A percentile compares a stretch with the other conserved stretches of the same genome.
phyloP scores from a whole-genome alignment of 2,329 filamentous ascomycete species.

The Phyllachora maydis region DNA sequence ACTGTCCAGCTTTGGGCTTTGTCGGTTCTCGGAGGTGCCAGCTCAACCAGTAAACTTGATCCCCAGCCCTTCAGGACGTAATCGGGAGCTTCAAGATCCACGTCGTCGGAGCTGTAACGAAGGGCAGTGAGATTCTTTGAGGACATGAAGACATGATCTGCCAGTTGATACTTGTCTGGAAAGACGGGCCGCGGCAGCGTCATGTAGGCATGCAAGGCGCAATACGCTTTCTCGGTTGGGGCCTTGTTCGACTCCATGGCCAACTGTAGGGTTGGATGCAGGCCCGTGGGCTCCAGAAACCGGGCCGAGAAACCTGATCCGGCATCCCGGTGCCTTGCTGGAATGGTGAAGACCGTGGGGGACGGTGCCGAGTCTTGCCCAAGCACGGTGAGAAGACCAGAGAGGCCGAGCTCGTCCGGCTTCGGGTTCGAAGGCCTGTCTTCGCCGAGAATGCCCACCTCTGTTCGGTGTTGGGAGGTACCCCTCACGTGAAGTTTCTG shows the following conservation, averaged over 20 bases:
- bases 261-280: slow-evolving; percentile 66
- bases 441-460: slow-evolving; percentile 59
- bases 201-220: slow-evolving; percentile 58
- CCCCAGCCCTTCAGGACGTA: slow-evolving; percentile 67
- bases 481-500: too few relatives aligned
- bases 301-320: slow-evolving; percentile 30
- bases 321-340: slow-evolving; percentile 51
- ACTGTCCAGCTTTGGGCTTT: slow-evolving; percentile 35
- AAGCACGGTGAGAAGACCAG: slow-evolving; percentile 59
- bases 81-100: slow-evolving; percentile 78
- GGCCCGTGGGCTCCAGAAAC: slow-evolving; percentile 53
- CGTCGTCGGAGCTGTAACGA: slow-evolving; percentile 49
- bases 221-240: slow-evolving; percentile 33
- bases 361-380: slow-evolving; percentile 54
- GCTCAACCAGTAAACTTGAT: slow-evolving; percentile 53
- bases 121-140: slow-evolving; percentile 60
- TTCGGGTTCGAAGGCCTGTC: slow-evolving; percentile 39
- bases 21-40: slow-evolving; percentile 44
- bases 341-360: slow-evolving; percentile 65
- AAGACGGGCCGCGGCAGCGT: slow-evolving; percentile 70
- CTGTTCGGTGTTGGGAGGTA: slow-evolving; percentile 43
- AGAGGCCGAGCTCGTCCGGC: slow-evolving; percentile 55
- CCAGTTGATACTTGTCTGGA: slow-evolving; percentile 71
- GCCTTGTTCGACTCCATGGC: slow-evolving; percentile 31
- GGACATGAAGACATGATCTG: slow-evolving; percentile 52